Base-by-base conservation (phyloP, 164 flowering plant genomes). In the Litsea cubeba region DNA sequence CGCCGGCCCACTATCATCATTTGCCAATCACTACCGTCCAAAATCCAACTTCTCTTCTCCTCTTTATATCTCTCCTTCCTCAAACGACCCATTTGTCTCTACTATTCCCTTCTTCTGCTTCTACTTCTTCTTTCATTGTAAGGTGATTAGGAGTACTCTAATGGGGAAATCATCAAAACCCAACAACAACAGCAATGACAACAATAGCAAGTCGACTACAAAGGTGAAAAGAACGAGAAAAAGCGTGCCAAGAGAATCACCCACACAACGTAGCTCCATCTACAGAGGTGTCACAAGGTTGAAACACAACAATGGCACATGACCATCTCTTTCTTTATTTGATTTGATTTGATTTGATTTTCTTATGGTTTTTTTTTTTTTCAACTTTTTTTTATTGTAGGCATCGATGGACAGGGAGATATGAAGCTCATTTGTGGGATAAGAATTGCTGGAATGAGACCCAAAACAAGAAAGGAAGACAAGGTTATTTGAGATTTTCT, bases 341-440 rank as follows among this genome's bases (percentile, higher is more conserved):
- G 14, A 24, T 15, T 40, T 46, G 12, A 23, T 15, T 40, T 46
- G 30, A 28, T 28, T 30, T 30, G 35, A 4, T 30, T 30, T 30
- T 30, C 70, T 66, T 72, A 74, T 74, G 5, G n/a, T 0, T 7
- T 25, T 28, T 58, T 5, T 66, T 66, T 58, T 30, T 60, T 14
- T 62, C 62, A 32, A 24, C 6, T 46, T 49, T 62, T 49, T 62
- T n/a, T 14, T 15, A 58, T 72, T 75, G 72, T 73, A 94, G 98
- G 88, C 98, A 94, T 78, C 81, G 98, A 58, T 91, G 98, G 96
- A 92, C 96, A 0, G 97, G 97, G 4, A 78, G 98, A 70, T 94
- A 88, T 78, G 98, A 94, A 80, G 98, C 98, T 78, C 98, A 94
- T 87, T 77, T 94, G 69, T 94, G 98, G 98, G 98, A 94, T 73